These are phyloP conservation scores for Verticillium isaacii DNA, from an alignment of 2,329 filamentous ascomycete genomes.

Conservation along the genomic window DNA sequence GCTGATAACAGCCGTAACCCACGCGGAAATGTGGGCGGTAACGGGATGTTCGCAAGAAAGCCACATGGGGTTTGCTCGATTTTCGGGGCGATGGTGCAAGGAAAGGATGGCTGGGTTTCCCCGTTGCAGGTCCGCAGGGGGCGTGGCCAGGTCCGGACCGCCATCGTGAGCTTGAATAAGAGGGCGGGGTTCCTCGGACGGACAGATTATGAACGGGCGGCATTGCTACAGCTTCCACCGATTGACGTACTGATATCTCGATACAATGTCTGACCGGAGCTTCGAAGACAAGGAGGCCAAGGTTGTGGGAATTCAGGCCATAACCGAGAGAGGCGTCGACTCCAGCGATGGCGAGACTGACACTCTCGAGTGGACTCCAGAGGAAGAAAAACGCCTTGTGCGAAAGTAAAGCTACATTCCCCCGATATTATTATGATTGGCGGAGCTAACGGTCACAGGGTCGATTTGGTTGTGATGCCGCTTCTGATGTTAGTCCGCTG, in stretches of 20 bases:
- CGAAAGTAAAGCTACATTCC: constrained; percentile 17
- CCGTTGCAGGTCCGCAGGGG: no score
- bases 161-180: no score
- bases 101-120: not conserved
- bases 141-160: no score
- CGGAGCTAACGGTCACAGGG: constrained; percentile 20
- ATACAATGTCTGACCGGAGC: not conserved
- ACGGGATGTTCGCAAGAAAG: not conserved
- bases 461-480: constrained; percentile 39
- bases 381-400: constrained; percentile 21
- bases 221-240: no score
- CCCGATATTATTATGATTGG: not conserved
- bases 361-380: constrained; percentile 17
- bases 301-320: not conserved
- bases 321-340: not conserved
- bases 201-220: no score
- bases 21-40: not conserved
- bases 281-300: constrained; percentile 1
- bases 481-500: constrained; percentile 28
- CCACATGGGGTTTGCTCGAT: not conserved
- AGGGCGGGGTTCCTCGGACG: no score
- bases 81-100: not conserved
- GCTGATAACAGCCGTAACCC: not conserved
- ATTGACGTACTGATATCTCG: not conserved
- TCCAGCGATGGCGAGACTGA: constrained; percentile 2